Percentiles rank a stretch among this genome's conserved stretches.
phyloP scores from a whole-genome alignment of 2,329 filamentous ascomycete genomes.

The Nigrospora sphaerica region DNA sequence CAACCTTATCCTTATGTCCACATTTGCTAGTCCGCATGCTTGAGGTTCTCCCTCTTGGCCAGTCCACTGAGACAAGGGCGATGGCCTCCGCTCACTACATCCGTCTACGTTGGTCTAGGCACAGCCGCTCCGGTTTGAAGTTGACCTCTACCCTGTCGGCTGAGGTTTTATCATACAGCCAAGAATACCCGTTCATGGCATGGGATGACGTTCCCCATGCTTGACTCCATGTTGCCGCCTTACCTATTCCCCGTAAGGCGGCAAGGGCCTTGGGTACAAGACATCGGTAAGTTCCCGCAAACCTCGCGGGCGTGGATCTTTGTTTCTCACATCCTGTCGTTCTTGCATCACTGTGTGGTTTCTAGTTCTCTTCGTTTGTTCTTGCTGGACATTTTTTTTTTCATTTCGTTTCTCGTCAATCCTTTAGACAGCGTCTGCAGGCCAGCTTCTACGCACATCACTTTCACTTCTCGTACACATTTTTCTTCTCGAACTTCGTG shows the following conservation, averaged over 20 bases:
- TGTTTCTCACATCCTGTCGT: neutral
- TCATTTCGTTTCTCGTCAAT: constrained; percentile 1
- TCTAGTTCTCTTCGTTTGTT: neutral
- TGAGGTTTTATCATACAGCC: neutral
- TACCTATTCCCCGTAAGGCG: neutral
- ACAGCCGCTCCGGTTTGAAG: neutral
- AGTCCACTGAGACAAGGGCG: neutral
- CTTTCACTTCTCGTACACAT: neutral
- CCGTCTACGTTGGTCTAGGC: neutral
- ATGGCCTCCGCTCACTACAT: neutral
- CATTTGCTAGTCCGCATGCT: neutral
- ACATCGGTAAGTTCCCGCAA: neutral
- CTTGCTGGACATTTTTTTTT: neutral
- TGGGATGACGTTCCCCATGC: neutral
- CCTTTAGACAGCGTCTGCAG: constrained; percentile 3
- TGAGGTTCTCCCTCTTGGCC: neutral
- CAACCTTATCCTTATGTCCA: neutral
- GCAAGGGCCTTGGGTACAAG: neutral
- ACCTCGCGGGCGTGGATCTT: neutral
- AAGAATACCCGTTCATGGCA: neutral
- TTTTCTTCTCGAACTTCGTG: neutral
- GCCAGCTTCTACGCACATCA: constrained; percentile 3
- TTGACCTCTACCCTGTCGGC: neutral
- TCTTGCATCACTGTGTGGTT: neutral
- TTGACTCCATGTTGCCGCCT: neutral